Base-by-base conservation (phyloP, 768 basidiomycete species). In the Tylopilus rubrobrunneus region DNA sequence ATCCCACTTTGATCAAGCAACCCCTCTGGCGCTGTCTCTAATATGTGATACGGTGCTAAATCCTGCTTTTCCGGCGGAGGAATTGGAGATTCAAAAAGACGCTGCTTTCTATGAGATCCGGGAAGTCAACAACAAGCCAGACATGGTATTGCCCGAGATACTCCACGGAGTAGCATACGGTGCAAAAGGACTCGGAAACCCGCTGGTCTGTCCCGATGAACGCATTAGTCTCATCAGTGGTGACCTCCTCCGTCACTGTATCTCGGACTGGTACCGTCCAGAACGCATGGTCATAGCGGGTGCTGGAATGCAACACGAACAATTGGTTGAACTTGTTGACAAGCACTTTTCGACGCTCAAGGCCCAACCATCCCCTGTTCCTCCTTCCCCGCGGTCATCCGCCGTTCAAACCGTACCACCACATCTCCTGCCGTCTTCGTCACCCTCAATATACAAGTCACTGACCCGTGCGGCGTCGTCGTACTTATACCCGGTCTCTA, bases 241-340 rank as follows among this genome's bases (percentile, higher is more conserved):
- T 28, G 68, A 77, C 41, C 72, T 81, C 23, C 76, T 98, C 53
- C 77, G 80, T 46, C 72, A 76, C 6, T 87, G 77, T 56, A 84
- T 89, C 76, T 73, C 74, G 51, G 81, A 85, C 39, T 97, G 93
- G 94, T 98, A 92, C 69, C 76, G 83, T 47, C 96, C 97, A 0
- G 96, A 98, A 65, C 76, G 91, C 50, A 97, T 99, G 83, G 95
- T 98, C 39, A 79, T 98, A 52, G 93, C 96, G 6, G 95, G 92
- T 11, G 88, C 92, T 0, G 97, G 97, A 10, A 87, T 99, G 82
- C 81, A 77, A 10, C 97, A 98, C 65, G 84, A 90, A 59, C 79
- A 92, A 56, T 79, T 99, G 19, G 91, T 98, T 23, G 87, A 92
- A 58, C 76, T 97, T 47, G 81, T 83, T 0, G 84, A 95, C 69